A percentile compares a stretch with the other conserved stretches of the same genome.
Evolutionary conservation across 441 rosid genomes (phyloP).

Genomic region (Pelargonium myrrhifolium): DNA sequence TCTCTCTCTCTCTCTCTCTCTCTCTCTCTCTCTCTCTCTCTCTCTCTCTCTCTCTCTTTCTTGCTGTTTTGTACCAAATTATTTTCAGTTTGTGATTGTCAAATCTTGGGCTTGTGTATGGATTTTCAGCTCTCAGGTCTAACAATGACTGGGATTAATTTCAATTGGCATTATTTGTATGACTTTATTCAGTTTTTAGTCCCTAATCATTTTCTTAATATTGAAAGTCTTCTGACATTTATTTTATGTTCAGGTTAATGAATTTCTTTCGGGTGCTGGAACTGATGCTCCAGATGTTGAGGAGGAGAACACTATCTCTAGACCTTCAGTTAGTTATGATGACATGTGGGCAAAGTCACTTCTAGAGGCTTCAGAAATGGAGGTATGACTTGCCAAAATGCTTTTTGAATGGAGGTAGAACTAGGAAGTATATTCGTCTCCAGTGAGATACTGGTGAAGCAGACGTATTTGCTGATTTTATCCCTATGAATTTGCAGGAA

Average conservation of each 20-base stretch:
- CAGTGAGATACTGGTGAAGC: background rate
- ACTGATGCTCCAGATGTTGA: slow-evolving; percentile 99
- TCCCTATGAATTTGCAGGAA: slow-evolving; percentile 48
- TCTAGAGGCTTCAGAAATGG: slow-evolving; percentile 75
- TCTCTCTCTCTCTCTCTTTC: too few relatives aligned
- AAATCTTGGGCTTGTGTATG: background rate
- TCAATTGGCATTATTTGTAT: background rate
- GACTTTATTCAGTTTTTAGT: background rate
- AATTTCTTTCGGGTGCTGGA: slow-evolving; percentile 95
- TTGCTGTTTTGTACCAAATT: background rate
- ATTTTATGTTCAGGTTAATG: slow-evolving; percentile 63
- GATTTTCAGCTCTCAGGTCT: background rate
- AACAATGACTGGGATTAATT: background rate
- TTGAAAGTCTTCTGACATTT: slow-evolving; percentile 10
- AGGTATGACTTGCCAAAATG: slow-evolving; percentile 32
- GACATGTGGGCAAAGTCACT: slow-evolving; percentile 99
- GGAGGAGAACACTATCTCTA: slow-evolving; percentile 75
- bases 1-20: too few relatives aligned
- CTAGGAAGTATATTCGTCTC: slow-evolving; percentile 10
- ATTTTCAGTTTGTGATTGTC: background rate
- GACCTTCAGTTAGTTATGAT: slow-evolving; percentile 93
- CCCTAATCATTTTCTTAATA: background rate
- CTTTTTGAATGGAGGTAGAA: slow-evolving; percentile 3
- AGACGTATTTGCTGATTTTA: background rate
- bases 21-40: too few relatives aligned